Evolutionary conservation across 1,284 basidiomycete genomes (phyloP).

Genomic region (Ustilago shanxiensis): DNA sequence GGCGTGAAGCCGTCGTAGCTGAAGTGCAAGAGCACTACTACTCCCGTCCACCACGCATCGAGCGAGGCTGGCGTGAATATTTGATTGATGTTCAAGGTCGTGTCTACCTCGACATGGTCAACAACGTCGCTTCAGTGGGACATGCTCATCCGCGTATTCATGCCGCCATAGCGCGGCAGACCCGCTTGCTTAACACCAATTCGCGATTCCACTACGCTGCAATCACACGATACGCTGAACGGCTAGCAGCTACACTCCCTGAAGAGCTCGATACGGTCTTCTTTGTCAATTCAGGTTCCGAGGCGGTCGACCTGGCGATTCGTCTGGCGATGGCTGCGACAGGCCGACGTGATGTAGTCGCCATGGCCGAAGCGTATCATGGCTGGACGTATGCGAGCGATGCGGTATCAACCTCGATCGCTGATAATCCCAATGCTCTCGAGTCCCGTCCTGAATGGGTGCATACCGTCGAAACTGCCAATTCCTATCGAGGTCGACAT

Average conservation of each 20-base stretch:
- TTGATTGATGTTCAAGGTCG: not conserved
- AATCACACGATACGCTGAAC: not conserved
- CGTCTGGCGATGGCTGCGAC: not conserved
- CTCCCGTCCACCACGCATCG: not conserved
- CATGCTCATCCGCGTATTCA: not conserved
- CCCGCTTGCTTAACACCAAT: not conserved
- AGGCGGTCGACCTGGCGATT: not conserved
- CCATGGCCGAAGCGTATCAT: not conserved
- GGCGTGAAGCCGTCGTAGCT: not conserved
- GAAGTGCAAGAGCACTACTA: constrained; percentile 2
- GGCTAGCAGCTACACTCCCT: not conserved
- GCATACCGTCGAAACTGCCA: not conserved
- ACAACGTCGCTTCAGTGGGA: not conserved
- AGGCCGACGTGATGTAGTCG: not conserved
- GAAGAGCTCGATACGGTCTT: not conserved
- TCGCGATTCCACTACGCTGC: not conserved
- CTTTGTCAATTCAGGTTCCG: not conserved
- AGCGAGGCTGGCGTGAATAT: not conserved
- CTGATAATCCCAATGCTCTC: not conserved
- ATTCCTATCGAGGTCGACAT: not conserved
- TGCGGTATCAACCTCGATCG: not conserved
- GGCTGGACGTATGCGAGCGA: not conserved
- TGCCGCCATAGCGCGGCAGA: not conserved
- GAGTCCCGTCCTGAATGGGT: not conserved
- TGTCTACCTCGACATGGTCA: not conserved